These are phyloP conservation scores for Stylosanthes scabra DNA, from an alignment of 331 rosid species.

Conservation along the genomic window DNA sequence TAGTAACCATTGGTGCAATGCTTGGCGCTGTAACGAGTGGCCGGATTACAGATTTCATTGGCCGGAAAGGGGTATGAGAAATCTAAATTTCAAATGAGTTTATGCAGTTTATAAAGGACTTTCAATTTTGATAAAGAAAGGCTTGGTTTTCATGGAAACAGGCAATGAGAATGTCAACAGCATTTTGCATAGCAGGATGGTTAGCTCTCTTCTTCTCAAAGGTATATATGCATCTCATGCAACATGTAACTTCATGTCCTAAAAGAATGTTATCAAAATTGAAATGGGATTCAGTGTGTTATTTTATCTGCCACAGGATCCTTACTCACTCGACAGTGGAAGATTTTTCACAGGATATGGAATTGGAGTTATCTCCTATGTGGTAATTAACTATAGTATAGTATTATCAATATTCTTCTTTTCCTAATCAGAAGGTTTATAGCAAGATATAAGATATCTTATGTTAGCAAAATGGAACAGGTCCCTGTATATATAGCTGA, in stretches of 20 bases:
- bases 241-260: constrained; percentile 1
- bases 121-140: neutral
- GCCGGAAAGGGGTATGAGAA: constrained; percentile 76
- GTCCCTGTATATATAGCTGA: constrained; percentile 87
- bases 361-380: constrained; percentile 77
- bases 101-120: neutral
- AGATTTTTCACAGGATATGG: constrained; percentile 82
- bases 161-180: constrained; percentile 82
- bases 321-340: constrained; percentile 71
- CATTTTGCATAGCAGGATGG: constrained; percentile 82
- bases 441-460: neutral
- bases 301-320: constrained; percentile 50
- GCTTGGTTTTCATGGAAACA: constrained; percentile 28
- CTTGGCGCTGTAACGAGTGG: constrained; percentile 83
- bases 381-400: constrained; percentile 54
- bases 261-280: constrained; percentile 1
- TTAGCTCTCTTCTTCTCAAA: constrained; percentile 64
- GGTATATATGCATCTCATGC: constrained; percentile 46
- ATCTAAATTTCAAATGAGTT: neutral
- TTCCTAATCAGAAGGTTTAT: neutral
- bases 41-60: constrained; percentile 62
- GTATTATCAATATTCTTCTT: neutral
- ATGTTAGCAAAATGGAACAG: constrained; percentile 40
- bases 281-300: constrained; percentile 16
- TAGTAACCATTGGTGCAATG: constrained; percentile 85